phyloP scores from a whole-genome alignment of 2,329 filamentous ascomycete genomes.

The Trichoderma semiorbis region DNA sequence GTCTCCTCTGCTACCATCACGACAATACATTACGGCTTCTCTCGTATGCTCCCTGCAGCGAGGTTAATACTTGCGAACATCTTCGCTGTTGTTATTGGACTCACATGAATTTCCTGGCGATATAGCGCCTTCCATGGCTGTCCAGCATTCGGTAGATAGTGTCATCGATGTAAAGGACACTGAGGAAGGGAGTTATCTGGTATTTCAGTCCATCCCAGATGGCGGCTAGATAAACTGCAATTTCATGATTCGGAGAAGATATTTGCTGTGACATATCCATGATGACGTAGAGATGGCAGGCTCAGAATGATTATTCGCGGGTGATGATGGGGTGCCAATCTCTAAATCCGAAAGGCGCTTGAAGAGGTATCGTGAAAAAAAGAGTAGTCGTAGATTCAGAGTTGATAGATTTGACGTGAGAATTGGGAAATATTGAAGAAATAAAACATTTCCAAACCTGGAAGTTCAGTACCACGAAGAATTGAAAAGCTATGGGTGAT shows the following conservation, averaged over 20 bases:
- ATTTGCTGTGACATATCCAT: not conserved
- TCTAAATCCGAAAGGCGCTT: not conserved
- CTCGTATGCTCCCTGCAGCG: conserved; percentile 17
- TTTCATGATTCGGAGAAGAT: not conserved
- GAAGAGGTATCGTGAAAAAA: not conserved
- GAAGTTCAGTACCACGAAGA: not conserved
- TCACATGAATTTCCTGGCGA: conserved; percentile 28
- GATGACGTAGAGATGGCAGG: not conserved
- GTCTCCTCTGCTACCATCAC: conserved; percentile 27
- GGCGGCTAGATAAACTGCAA: conserved; percentile 17
- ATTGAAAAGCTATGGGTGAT: not conserved
- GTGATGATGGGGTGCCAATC: not conserved
- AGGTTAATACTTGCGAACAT: not conserved
- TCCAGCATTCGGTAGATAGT: conserved; percentile 23
- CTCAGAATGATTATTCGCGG: not conserved
- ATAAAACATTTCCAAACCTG: not conserved
- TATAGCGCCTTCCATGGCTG: conserved; percentile 21
- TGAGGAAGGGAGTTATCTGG: conserved; percentile 21
- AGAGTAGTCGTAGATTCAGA: not conserved
- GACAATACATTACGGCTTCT: conserved; percentile 27
- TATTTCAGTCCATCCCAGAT: conserved; percentile 22
- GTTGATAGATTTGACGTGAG: not conserved
- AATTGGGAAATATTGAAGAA: not conserved
- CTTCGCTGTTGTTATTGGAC: not conserved
- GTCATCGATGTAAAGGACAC: conserved; percentile 22